Percentiles rank a stretch among this genome's conserved stretches.
Conservation (phyloP, 306 rosid species). For the Vigna nakashimae region DNA sequence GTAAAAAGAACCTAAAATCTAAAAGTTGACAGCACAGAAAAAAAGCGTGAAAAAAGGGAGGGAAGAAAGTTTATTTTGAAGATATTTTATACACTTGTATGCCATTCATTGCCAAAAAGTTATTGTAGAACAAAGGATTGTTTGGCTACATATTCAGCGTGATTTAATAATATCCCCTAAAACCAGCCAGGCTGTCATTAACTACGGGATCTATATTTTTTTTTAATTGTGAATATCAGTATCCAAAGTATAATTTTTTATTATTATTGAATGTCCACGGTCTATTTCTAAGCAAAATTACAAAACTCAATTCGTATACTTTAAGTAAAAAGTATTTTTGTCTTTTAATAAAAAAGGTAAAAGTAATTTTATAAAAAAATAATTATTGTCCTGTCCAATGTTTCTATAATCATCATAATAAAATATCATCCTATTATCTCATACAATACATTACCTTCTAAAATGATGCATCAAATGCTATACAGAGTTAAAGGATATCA, state of each 20-base stretch:
- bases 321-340: neutral
- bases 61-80: neutral
- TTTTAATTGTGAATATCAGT: neutral
- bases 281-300: neutral
- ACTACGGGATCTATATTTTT: neutral
- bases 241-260: neutral
- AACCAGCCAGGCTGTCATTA: neutral
- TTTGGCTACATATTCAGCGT: slow-evolving; percentile 9
- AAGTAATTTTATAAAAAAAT: neutral
- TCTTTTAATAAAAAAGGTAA: neutral
- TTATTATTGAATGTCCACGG: neutral
- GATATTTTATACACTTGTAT: neutral
- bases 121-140: neutral
- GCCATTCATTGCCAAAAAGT: neutral
- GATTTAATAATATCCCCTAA: neutral
- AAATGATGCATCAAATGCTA: neutral
- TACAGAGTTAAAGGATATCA: neutral
- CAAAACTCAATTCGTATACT: slow-evolving; percentile 1
- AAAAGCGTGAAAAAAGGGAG: neutral
- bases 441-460: neutral
- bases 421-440: neutral
- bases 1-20: slow-evolving; percentile 22
- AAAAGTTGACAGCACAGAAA: neutral
- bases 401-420: neutral
- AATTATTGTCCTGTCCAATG: neutral